These are phyloP conservation scores for Scopulariopsis brevicaulis DNA, from an alignment of 2,329 filamentous ascomycete species.

Conservation along the genomic window DNA sequence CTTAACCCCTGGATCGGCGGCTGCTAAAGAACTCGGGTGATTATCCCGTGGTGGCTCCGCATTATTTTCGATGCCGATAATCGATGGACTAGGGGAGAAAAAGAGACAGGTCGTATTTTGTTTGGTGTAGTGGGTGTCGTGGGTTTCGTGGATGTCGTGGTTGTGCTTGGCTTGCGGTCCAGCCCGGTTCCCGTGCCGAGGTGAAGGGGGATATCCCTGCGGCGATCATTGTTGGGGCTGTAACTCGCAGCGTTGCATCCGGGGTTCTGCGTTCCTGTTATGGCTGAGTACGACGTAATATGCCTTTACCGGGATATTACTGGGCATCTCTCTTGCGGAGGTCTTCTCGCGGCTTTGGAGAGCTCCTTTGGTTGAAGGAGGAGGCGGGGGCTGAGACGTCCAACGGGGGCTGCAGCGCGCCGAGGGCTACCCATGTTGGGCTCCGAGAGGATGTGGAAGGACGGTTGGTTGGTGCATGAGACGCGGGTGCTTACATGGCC, in stretches of 20 bases:
- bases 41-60: neutral
- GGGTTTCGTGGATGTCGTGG: no score
- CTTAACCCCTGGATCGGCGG: no score
- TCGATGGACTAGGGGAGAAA: neutral
- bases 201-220: neutral
- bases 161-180: neutral
- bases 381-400: no score
- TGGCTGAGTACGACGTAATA: neutral
- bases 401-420: no score
- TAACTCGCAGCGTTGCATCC: neutral
- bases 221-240: neutral
- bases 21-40: no score
- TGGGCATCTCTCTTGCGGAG: neutral
- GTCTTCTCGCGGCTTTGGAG: neutral
- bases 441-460: no score
- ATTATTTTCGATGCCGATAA: neutral
- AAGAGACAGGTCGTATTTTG: neutral
- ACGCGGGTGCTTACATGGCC: no score
- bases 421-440: no score
- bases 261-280: neutral
- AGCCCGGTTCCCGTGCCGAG: neutral
- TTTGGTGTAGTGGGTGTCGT: neutral
- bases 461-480: no score
- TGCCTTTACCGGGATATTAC: neutral
- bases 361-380: no score